These are phyloP conservation scores for Bipolaris victoriae DNA, from an alignment of 2,329 filamentous ascomycete species.

Conservation along the genomic window DNA sequence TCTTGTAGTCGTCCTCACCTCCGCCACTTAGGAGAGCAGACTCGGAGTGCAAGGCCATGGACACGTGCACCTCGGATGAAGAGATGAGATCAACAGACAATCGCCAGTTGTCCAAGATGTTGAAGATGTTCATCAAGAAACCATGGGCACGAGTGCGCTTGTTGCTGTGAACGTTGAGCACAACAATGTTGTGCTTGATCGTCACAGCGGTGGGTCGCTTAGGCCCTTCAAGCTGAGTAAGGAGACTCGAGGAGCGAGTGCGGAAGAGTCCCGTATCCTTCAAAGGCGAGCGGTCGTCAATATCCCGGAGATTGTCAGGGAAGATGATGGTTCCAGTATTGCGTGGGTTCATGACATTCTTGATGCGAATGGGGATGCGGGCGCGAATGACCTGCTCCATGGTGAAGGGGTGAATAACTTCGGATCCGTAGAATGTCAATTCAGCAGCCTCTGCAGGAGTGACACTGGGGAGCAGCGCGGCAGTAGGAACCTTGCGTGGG, in stretches of 20 bases:
- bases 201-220: slow-evolving; percentile 73
- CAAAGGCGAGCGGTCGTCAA: slow-evolving; percentile 61
- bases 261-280: slow-evolving; percentile 63
- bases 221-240: slow-evolving; percentile 54
- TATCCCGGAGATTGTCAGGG: slow-evolving; percentile 69
- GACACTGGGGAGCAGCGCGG: slow-evolving; percentile 84
- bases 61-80: slow-evolving; percentile 95
- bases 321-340: slow-evolving; percentile 81
- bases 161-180: slow-evolving; percentile 98
- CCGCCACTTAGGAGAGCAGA: slow-evolving; percentile 59
- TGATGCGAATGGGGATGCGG: slow-evolving; percentile 85
- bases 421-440: slow-evolving; percentile 75
- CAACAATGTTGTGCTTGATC: slow-evolving; percentile 95
- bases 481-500: slow-evolving; percentile 87
- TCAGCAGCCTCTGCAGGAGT: slow-evolving; percentile 95
- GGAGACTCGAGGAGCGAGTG: slow-evolving; percentile 54
- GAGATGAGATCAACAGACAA: slow-evolving; percentile 96
- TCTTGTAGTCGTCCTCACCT: slow-evolving; percentile 56
- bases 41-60: slow-evolving; percentile 91
- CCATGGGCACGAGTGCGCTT: slow-evolving; percentile 95
- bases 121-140: slow-evolving; percentile 93
- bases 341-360: slow-evolving; percentile 87
- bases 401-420: slow-evolving; percentile 98
- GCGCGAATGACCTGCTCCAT: slow-evolving; percentile 90
- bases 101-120: slow-evolving; percentile 82